These are phyloP conservation scores for Clathrospora elynae DNA, from an alignment of 2,329 filamentous ascomycete genomes.

Conservation along the genomic window DNA sequence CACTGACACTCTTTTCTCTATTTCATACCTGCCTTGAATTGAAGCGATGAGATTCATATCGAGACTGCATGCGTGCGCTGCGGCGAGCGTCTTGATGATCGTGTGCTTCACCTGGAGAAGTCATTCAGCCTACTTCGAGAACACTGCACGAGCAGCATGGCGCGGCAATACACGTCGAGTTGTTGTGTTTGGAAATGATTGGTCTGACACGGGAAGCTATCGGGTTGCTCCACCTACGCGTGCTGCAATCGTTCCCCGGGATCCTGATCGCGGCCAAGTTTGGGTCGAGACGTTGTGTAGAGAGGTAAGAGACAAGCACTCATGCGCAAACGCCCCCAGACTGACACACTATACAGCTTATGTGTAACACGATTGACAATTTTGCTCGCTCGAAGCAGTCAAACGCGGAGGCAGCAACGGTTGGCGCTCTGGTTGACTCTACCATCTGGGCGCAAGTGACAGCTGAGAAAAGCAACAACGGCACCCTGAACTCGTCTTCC, in stretches of 20 bases:
- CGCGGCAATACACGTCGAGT: conserved; percentile 36
- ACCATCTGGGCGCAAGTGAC: conserved; percentile 37
- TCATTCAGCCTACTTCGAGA: conserved; percentile 33
- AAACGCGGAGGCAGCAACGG: conserved; percentile 19
- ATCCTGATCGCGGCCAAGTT: conserved; percentile 37
- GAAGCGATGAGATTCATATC: conserved; percentile 40
- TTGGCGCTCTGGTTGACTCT: conserved; percentile 41
- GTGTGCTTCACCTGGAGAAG: conserved; percentile 41
- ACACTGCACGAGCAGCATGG: conserved; percentile 38
- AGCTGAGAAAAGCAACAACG: conserved; percentile 20
- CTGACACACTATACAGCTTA: conserved; percentile 41
- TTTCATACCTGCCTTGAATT: background rate
- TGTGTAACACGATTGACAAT: conserved; percentile 46
- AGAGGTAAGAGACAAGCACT: conserved; percentile 33
- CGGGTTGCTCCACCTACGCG: conserved; percentile 38
- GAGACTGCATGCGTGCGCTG: conserved; percentile 36
- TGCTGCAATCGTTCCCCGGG: conserved; percentile 29
- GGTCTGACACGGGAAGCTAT: conserved; percentile 47
- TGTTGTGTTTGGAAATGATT: conserved; percentile 49
- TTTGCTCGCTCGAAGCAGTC: conserved; percentile 42
- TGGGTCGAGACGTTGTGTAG: conserved; percentile 48
- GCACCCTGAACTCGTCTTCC: conserved; percentile 27
- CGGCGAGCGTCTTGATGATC: conserved; percentile 31
- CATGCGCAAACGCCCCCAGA: conserved; percentile 1
- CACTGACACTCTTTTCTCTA: background rate